Evolutionary conservation across 2,329 filamentous ascomycete species (phyloP), one percentile per base, ranked within the genome.

Genomic region (Ambrosiella xylebori): DNA sequence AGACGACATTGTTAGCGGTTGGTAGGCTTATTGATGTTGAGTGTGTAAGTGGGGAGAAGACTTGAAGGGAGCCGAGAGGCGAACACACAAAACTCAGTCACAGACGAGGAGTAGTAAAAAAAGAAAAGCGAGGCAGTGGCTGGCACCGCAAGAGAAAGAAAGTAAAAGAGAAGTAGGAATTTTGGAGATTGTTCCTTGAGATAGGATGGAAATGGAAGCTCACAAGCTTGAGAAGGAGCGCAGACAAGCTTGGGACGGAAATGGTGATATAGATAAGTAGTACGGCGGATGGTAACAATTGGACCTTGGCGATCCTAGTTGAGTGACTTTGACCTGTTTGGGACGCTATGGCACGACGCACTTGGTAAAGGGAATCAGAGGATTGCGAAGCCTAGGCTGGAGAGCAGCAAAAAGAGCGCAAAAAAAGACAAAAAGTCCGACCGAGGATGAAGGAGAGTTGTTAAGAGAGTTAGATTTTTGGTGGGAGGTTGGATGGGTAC

Each of bases 1-100:
- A 9, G 57, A 58, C 76, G 75, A 76, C 67, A 75, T 77, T 19
- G 19, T 52, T 35, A 61, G 60, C 62, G 63, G 40, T 58, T 51
- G 57, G 44, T 63, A 54, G 19, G 37, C 17, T 38, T 8, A 15
- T 57, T 62, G 62, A 41, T 56, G 51, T 57, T 49, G 62, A 55
- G 38, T 38, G 27, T 35, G 15, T 19, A 40, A 54, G 57, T 37
- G 37, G 27, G 45, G 27, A 57, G 44, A 15, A 15, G 38, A 40
- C 17, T 51, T 7, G 1, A 39, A 49, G 45, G 7, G 27, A 52
- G 13, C n/a, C 35, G 8, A 35, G 45, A 41, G 39, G 8, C 39
- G 51, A 13, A 50, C 27, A 19, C 44, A 53, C 49, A 58, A 58
- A 57, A 57, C 40, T 35, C 49, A 53, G 36, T 49, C 35, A n/a